A percentile compares a stretch with the other conserved stretches of the same genome.
Evolutionary conservation across 1,284 basidiomycete genomes (phyloP).

Genomic region (Ceratobasidium sp.): DNA sequence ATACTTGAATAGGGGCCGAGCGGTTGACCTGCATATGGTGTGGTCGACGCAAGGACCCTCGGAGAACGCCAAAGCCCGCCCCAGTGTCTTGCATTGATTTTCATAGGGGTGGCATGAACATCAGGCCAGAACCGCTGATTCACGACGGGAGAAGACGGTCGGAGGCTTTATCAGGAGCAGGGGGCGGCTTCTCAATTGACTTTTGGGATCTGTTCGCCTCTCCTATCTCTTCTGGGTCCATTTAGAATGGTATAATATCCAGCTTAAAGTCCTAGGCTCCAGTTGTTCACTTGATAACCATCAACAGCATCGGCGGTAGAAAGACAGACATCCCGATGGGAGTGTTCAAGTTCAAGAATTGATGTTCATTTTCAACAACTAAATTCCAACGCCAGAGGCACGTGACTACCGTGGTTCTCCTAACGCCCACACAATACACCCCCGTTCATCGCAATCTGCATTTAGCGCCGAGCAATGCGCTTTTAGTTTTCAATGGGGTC

Average conservation of each 20-base stretch:
- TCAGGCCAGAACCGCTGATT: neutral
- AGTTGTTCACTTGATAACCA: neutral
- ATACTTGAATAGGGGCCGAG: conserved; percentile 10
- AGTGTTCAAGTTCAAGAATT: conserved; percentile 11
- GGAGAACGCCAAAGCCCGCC: neutral
- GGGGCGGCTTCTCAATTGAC: conserved; percentile 5
- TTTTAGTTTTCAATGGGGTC: conserved; percentile 40
- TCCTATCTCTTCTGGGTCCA: conserved; percentile 8
- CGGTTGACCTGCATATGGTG: neutral
- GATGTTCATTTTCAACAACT: conserved; percentile 12
- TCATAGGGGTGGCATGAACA: neutral
- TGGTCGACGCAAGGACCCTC: conserved; percentile 9
- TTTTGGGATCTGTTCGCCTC: neutral
- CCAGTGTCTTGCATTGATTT: too few relatives aligned
- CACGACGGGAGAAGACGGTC: conserved; percentile 40
- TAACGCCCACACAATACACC: conserved; percentile 35
- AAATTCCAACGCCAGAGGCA: conserved; percentile 9
- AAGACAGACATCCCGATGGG: neutral
- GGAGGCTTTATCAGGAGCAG: neutral
- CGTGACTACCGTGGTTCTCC: conserved; percentile 4
- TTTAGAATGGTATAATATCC: too few relatives aligned
- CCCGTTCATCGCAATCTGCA: conserved; percentile 37
- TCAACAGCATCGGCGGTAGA: neutral
- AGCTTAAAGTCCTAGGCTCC: too few relatives aligned
- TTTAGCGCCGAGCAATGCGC: conserved; percentile 38